These are phyloP conservation scores for Saccharomycopsis malanga DNA, from an alignment of 805 yeast species.

Conservation along the genomic window DNA sequence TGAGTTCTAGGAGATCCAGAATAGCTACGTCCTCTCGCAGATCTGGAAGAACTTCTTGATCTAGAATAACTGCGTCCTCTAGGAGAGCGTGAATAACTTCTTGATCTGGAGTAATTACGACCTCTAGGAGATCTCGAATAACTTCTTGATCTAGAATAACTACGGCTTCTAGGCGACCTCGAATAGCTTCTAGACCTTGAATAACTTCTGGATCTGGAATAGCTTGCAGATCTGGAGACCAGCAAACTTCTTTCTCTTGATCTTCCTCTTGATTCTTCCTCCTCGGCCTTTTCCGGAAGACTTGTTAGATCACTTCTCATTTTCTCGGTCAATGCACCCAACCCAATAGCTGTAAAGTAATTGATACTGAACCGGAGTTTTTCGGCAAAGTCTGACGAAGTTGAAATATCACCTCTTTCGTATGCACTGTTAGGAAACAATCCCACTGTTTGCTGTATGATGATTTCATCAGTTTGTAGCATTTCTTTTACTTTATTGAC, in stretches of 20 bases:
- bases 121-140: conserved; percentile 4
- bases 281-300: conserved; percentile 1
- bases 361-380: conserved; percentile 73
- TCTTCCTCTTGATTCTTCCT: not conserved
- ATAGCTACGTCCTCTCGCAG: no score
- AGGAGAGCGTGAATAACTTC: not conserved
- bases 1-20: no score
- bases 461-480: conserved; percentile 36
- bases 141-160: not conserved
- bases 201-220: conserved; percentile 1
- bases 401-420: conserved; percentile 25
- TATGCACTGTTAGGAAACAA: conserved; percentile 48
- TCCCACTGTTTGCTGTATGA: conserved; percentile 42
- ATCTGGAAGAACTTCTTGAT: no score
- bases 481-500: conserved; percentile 40
- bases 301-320: conserved; percentile 55
- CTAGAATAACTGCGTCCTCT: no score
- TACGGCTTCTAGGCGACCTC: not conserved
- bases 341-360: conserved; percentile 86
- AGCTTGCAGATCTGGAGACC: not conserved
- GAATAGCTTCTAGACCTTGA: not conserved
- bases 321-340: conserved; percentile 74
- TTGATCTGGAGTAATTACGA: no score
- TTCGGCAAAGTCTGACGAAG: conserved; percentile 34
- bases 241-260: not conserved